Evolutionary conservation across 441 rosid genomes (phyloP).

Genomic region (Croton laevigatus): DNA sequence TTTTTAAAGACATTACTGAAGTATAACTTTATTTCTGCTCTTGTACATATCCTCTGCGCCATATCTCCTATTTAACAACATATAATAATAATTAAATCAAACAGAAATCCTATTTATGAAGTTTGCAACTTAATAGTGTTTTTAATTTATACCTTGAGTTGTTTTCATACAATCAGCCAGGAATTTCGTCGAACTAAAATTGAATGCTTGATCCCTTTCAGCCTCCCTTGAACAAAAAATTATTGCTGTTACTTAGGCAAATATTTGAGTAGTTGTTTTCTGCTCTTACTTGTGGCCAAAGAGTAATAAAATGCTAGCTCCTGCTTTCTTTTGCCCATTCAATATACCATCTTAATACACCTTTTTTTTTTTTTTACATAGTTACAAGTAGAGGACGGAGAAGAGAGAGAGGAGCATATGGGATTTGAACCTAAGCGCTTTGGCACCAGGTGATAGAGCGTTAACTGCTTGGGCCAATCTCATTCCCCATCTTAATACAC

Average conservation of each 20-base stretch:
- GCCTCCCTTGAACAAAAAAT: conserved; percentile 37
- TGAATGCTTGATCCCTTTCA: conserved; percentile 86
- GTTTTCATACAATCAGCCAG: conserved; percentile 53
- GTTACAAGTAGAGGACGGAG: no score
- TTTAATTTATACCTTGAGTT: conserved; percentile 46
- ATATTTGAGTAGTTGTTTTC: neutral
- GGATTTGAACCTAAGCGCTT: no score
- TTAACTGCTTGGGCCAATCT: no score
- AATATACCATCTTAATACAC: no score
- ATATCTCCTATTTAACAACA: conserved; percentile 50
- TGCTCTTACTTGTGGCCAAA: no score
- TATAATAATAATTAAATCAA: conserved; percentile 15
- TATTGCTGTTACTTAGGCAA: neutral
- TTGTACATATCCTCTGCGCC: conserved; percentile 56
- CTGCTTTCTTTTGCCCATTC: no score
- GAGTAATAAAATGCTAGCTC: no score
- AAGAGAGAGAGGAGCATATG: no score
- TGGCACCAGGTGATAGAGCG: no score
- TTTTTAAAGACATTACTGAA: conserved; percentile 46
- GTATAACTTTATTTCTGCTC: conserved; percentile 79
- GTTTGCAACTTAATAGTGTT: no score
- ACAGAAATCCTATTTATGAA: neutral
- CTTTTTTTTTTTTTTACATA: no score
- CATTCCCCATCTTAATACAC: no score
- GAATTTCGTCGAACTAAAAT: conserved; percentile 73